Conservation (phyloP, 2,329 filamentous ascomycete species). For the Ascochyta rabiei region DNA sequence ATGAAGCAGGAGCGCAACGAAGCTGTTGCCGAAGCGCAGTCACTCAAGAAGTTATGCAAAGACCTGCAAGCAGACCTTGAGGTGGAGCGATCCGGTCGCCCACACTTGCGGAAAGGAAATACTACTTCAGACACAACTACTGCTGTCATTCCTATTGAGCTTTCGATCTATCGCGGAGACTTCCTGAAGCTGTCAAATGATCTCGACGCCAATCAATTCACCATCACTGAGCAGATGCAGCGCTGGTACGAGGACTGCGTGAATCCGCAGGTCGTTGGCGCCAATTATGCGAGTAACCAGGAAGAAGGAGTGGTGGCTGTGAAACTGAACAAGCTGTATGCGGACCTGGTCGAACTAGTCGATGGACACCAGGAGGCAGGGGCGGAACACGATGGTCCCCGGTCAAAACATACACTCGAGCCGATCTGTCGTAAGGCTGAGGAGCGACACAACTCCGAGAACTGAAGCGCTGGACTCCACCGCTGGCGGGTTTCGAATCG, state of each 20-base stretch:
- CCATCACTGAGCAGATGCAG: slow-evolving; percentile 7
- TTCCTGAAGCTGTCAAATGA: slow-evolving; percentile 4
- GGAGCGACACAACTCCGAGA: neutral
- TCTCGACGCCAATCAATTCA: slow-evolving; percentile 16
- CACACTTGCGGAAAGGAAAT: slow-evolving; percentile 21
- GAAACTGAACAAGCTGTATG: slow-evolving; percentile 7
- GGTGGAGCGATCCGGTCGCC: slow-evolving; percentile 18
- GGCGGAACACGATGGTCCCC: slow-evolving; percentile 22
- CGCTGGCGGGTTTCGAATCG: slow-evolving; percentile 4
- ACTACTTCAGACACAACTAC: slow-evolving; percentile 11
- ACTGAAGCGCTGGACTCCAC: slow-evolving; percentile 2
- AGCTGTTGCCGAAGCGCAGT: slow-evolving; percentile 14
- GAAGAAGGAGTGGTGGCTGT: neutral
- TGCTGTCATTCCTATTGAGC: slow-evolving; percentile 19
- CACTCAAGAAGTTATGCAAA: slow-evolving; percentile 18
- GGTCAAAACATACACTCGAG: slow-evolving; percentile 17
- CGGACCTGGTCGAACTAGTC: slow-evolving; percentile 11
- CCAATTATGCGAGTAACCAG: slow-evolving; percentile 6
- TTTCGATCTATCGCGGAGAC: slow-evolving; percentile 19
- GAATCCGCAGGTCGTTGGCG: slow-evolving; percentile 2
- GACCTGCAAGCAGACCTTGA: slow-evolving; percentile 19
- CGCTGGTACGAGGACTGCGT: slow-evolving; percentile 22
- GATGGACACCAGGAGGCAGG: slow-evolving; percentile 17
- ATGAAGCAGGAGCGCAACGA: slow-evolving; percentile 26
- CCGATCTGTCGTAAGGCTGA: slow-evolving; percentile 18